Base-by-base conservation (phyloP, 495 filamentous ascomycete genomes). In the Annulohypoxylon stygium region DNA sequence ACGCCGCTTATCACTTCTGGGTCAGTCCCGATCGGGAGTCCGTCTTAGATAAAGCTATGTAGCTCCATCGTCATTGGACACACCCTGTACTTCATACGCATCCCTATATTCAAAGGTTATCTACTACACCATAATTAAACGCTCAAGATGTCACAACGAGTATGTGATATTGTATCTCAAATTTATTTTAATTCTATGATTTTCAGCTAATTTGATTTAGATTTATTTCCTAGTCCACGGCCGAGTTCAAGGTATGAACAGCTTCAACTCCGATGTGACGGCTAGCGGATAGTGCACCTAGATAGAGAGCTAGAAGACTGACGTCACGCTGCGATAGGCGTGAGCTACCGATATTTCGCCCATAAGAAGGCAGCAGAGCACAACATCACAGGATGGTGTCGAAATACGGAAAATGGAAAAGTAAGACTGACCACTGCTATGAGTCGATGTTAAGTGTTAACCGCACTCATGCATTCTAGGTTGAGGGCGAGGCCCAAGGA, bases 401-500 rank as follows among this genome's bases (percentile, higher is more conserved):
- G 88, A 41, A 98, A 98, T 77, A 92, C 89, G 0, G 81, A 86
- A 6, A 89, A 91, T 65, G 91, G 91, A 55, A 90, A 90, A 79
- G 93, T 92, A 77, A 36, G 77, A 18, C 9, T 14, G 5, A 12
- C 11, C 26, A 25, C 14, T 58, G 37, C 51, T 34, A 33, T 33
- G 11, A 10, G 23, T 37, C 66, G 20, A 16, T n/a, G 55, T 30
- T 51, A 59, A 26, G 18, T 43, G 6, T n/a, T 20, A 55, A 54
- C 5, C 34, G 16, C 18, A 47, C 65, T 67, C 53, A 69, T 45
- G 57, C 23, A 7, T 63, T 12, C 33, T 69, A 96, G 92, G 94
- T 98, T n/a, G 90, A 92, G 78, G 95, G 95, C 45, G 95, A 98
- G 82, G 93, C 90, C 2, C 95, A 98, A 75, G 95, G 95, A 36